Conservation (phyloP, 1,284 basidiomycete genomes). For the Stereum hirsutum region DNA sequence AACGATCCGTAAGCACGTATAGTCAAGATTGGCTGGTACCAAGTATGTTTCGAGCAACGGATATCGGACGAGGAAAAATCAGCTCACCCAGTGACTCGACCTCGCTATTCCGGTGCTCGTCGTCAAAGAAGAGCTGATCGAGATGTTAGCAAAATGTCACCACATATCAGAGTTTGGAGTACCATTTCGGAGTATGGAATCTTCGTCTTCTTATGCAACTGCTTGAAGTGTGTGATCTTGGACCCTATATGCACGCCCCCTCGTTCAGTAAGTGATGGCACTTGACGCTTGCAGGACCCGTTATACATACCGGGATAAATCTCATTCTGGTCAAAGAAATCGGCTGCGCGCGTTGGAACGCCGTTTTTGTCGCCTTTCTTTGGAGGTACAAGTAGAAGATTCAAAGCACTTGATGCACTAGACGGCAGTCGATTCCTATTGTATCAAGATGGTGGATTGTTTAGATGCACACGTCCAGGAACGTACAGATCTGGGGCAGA, state of each 20-base stretch:
- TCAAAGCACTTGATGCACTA: slow-evolving; percentile 72
- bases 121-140: slow-evolving; percentile 76
- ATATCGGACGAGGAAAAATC: neutral
- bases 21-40: no score
- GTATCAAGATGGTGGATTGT: neutral
- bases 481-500: slow-evolving; percentile 61
- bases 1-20: no score
- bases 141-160: no score
- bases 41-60: no score
- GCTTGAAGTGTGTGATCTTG: slow-evolving; percentile 75
- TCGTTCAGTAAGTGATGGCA: slow-evolving; percentile 2
- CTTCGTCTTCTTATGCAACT: slow-evolving; percentile 68
- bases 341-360: slow-evolving; percentile 40
- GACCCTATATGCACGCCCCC: slow-evolving; percentile 42
- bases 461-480: neutral
- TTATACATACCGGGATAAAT: slow-evolving; percentile 65
- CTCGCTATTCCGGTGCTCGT: slow-evolving; percentile 70
- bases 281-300: neutral
- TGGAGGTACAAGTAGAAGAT: slow-evolving; percentile 56
- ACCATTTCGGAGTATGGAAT: slow-evolving; percentile 85
- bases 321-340: slow-evolving; percentile 74
- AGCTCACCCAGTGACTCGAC: slow-evolving; percentile 59
- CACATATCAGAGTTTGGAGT: neutral
- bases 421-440: neutral
- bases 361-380: slow-evolving; percentile 26